Evolutionary conservation across 306 rosid species (phyloP).

Genomic region (Amphicarpaea edgeworthii): DNA sequence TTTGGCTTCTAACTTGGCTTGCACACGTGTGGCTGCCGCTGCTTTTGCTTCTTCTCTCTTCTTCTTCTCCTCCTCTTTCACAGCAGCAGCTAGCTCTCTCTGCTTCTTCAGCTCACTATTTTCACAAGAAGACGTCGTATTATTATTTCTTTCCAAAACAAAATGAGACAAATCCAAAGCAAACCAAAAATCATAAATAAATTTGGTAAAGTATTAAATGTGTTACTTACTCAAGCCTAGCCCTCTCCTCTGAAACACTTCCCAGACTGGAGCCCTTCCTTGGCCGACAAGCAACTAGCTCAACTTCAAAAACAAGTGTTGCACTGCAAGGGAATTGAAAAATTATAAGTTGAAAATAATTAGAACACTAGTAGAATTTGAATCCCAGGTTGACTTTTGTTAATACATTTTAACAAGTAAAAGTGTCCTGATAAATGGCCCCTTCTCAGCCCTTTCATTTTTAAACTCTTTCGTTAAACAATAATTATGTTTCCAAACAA

Average conservation of each 20-base stretch:
- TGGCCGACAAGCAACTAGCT: slow-evolving; percentile 88
- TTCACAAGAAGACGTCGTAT: slow-evolving; percentile 38
- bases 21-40: slow-evolving; percentile 90
- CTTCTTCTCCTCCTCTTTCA: slow-evolving; percentile 87
- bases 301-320: slow-evolving; percentile 90
- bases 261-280: slow-evolving; percentile 88
- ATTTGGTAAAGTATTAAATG: not conserved
- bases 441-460: not conserved
- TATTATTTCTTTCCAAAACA: not conserved
- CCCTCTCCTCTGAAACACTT: slow-evolving; percentile 95
- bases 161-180: not conserved
- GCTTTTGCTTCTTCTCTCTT: slow-evolving; percentile 95
- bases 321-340: slow-evolving; percentile 63
- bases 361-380: slow-evolving; percentile 8
- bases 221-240: slow-evolving; percentile 87
- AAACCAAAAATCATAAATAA: not conserved
- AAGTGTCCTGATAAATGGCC: not conserved
- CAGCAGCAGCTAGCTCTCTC: slow-evolving; percentile 87
- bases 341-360: slow-evolving; percentile 14
- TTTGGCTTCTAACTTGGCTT: slow-evolving; percentile 90
- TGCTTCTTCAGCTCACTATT: slow-evolving; percentile 93
- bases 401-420: not conserved
- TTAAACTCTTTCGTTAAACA: not conserved
- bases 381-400: not conserved
- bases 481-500: slow-evolving; percentile 7